A percentile compares a stretch with the other conserved stretches of the same genome.
Evolutionary conservation across 768 basidiomycete genomes (phyloP).

Genomic region (Auricularia sp.): DNA sequence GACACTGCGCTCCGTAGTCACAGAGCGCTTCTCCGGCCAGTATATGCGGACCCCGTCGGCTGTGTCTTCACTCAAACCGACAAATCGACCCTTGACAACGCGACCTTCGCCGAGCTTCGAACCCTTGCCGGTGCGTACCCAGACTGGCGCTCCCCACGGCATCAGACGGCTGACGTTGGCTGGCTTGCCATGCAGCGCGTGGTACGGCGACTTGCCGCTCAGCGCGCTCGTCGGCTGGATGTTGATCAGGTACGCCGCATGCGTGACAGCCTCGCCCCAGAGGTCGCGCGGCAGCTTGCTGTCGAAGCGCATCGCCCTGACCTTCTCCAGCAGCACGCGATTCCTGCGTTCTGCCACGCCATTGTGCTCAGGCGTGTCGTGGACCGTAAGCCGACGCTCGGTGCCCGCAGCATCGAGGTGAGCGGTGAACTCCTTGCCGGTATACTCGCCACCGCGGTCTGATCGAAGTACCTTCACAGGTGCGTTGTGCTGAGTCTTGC

Average conservation of each 20-base stretch:
- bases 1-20: too few relatives aligned
- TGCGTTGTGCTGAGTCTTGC: not conserved
- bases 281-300: slow-evolving; percentile 5
- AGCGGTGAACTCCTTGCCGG: not conserved
- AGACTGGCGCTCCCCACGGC: not conserved
- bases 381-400: not conserved
- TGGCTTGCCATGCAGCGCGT: not conserved
- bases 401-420: not conserved
- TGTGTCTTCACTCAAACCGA: too few relatives aligned
- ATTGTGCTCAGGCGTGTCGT: slow-evolving; percentile 17
- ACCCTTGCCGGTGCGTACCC: too few relatives aligned
- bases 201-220: not conserved
- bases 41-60: too few relatives aligned
- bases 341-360: slow-evolving; percentile 17
- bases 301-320: slow-evolving; percentile 10
- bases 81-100: too few relatives aligned
- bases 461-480: not conserved
- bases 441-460: slow-evolving; percentile 6
- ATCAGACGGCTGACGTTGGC: not conserved
- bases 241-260: not conserved
- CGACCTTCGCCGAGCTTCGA: too few relatives aligned
- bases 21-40: too few relatives aligned
- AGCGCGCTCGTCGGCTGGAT: not conserved
- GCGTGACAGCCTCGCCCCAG: slow-evolving; percentile 11
- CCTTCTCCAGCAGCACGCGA: slow-evolving; percentile 9